Base-by-base conservation (phyloP, 116 monocot genomes). In the Iris pallida region DNA sequence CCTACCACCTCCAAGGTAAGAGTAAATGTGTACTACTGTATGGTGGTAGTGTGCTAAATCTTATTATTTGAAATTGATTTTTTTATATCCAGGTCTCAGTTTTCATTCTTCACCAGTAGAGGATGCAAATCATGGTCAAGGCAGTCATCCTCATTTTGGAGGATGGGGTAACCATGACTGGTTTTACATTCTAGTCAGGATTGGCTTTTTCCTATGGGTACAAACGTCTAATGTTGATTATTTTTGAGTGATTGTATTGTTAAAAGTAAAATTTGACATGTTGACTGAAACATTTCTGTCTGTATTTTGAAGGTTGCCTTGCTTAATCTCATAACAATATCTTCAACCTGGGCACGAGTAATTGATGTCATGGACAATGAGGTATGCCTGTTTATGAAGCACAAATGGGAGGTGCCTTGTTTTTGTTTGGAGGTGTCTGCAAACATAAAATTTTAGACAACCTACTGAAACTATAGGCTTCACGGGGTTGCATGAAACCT, bases 341-440 rank as follows among this genome's bases (percentile, higher is more conserved):
- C 95, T 51, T 96, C 92, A 66, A 96, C 95, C 30, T 96, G 95
- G 95, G 95, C 95, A 58, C 77, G 95, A 46, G 81, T 96, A 53
- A 96, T 96, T 79, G 95, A 96, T 84, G 83, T 96, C 7, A 96
- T 96, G 95, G 88, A 86, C 70, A 89, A 70, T 78, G 95, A 96
- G 95, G 95, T 96, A 77, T 47, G 55, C 40, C 55, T 72, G 47
- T 45, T 30, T 52, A 18, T 56, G 14, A 49, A 56, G 7, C 19
- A 63, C 52, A 49, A 43, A 61, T 42, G 8, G 14, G 12, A 16
- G 45, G 64, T 63, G 63, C 11, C 13, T 11, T 14, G 14, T 56
- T 56, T 16, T n/a, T 13, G 13, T 4, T 55, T 30, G 30, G 30
- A 30, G 30, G 30, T 30, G 30, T 30, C 30, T 30, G 0, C 30